phyloP scores from a whole-genome alignment of 1,284 basidiomycete species.

The Cryptococcus floricola region DNA sequence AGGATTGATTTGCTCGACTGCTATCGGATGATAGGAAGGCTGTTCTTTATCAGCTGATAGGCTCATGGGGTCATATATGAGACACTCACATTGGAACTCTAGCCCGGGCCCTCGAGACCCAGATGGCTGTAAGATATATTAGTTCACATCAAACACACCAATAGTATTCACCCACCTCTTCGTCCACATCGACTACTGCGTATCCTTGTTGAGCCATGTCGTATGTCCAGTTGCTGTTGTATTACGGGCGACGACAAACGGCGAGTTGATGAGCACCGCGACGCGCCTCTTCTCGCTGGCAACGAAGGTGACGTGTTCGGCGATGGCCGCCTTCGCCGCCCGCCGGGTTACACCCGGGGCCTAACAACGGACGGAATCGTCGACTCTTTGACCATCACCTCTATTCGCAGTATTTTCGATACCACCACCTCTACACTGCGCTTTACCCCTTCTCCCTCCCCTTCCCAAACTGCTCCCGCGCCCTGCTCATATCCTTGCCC shows the following conservation, averaged over 20 bases:
- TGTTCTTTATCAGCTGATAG: not conserved
- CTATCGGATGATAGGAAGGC: slow-evolving; percentile 26
- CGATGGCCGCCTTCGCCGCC: too few relatives aligned
- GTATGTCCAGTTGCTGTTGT: too few relatives aligned
- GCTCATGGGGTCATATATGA: not conserved
- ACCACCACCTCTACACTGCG: not conserved
- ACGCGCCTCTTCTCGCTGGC: too few relatives aligned
- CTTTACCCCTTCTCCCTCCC: not conserved
- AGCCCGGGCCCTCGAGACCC: slow-evolving; percentile 24
- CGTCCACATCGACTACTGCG: slow-evolving; percentile 48
- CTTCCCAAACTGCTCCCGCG: not conserved
- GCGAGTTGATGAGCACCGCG: too few relatives aligned
- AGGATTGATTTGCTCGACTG: slow-evolving; percentile 7
- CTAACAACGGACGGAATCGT: too few relatives aligned
- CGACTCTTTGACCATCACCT: not conserved
- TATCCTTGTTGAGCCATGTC: slow-evolving; percentile 41
- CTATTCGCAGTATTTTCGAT: too few relatives aligned
- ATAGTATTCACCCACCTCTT: slow-evolving; percentile 32
- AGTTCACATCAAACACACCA: not conserved
- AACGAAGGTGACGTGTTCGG: too few relatives aligned
- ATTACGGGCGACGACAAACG: too few relatives aligned
- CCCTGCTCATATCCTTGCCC: not conserved
- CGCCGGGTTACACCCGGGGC: too few relatives aligned
- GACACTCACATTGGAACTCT: slow-evolving; percentile 45
- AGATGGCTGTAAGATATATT: not conserved